These are phyloP conservation scores for Hortiboletus campestris DNA, from an alignment of 768 basidiomycete genomes.

Conservation along the genomic window DNA sequence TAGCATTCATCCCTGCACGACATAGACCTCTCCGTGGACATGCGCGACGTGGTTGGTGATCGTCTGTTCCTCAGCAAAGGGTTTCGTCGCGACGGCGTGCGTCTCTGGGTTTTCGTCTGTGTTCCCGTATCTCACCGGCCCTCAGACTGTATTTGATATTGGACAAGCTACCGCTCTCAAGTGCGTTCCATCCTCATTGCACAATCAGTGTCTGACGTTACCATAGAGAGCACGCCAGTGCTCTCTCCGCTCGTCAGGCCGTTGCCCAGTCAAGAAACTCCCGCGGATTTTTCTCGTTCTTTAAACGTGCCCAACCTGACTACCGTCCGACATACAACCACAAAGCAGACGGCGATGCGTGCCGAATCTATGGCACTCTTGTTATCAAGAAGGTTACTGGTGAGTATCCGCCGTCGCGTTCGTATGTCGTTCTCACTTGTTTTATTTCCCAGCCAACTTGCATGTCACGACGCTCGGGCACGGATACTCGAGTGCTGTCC, in stretches of 20 bases:
- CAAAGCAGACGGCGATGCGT: conserved; percentile 67
- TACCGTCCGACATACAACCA: conserved; percentile 78
- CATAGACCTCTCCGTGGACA: conserved; percentile 79
- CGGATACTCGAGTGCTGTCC: conserved; percentile 84
- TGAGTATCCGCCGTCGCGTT: conserved; percentile 22
- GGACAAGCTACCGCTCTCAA: conserved; percentile 75
- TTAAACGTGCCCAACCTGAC: conserved; percentile 39
- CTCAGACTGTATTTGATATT: conserved; percentile 73
- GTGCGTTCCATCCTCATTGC: conserved; percentile 33
- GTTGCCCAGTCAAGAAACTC: conserved; percentile 72
- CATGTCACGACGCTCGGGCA: conserved; percentile 95
- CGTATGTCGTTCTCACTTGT: not conserved
- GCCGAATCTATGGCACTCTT: conserved; percentile 82
- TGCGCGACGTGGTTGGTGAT: conserved; percentile 94
- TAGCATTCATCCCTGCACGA: not conserved
- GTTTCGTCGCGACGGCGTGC: conserved; percentile 83
- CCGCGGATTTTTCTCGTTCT: conserved; percentile 67
- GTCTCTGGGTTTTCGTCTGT: conserved; percentile 6
- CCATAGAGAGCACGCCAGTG: conserved; percentile 57
- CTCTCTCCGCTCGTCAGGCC: conserved; percentile 67
- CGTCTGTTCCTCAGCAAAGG: conserved; percentile 77
- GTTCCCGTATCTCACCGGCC: not conserved
- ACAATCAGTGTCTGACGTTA: not conserved
- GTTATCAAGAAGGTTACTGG: conserved; percentile 89
- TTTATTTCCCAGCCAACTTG: conserved; percentile 63